Conservation (phyloP, 2,329 filamentous ascomycete genomes). For the Fusarium nelsonii region DNA sequence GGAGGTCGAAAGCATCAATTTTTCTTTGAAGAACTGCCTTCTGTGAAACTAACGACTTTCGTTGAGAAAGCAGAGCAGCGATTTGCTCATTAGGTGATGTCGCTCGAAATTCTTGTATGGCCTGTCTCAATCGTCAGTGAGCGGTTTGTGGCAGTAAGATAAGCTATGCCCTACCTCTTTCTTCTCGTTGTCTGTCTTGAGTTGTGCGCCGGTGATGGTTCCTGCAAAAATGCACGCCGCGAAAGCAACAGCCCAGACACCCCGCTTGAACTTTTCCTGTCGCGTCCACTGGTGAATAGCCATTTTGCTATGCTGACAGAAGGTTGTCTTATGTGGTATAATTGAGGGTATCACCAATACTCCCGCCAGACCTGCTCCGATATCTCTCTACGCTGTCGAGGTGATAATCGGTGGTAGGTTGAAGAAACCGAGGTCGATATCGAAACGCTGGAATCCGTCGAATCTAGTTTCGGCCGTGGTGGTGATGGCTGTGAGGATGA, state of each 20-base stretch:
- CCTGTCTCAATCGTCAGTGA: slow-evolving; percentile 38
- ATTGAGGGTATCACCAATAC: slow-evolving; percentile 43
- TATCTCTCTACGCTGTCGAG: slow-evolving; percentile 38
- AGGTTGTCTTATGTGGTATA: background rate
- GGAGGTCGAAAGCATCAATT: slow-evolving; percentile 55
- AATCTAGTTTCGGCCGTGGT: background rate
- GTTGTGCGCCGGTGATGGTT: slow-evolving; percentile 61
- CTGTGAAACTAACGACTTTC: slow-evolving; percentile 55
- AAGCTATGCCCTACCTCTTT: slow-evolving; percentile 52
- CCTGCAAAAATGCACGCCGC: slow-evolving; percentile 62
- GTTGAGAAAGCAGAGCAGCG: slow-evolving; percentile 58
- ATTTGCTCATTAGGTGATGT: slow-evolving; percentile 60
- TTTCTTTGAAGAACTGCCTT: slow-evolving; percentile 58
- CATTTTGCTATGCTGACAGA: slow-evolving; percentile 18
- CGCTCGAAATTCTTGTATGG: slow-evolving; percentile 55
- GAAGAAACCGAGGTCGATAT: slow-evolving; percentile 7
- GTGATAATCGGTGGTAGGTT: slow-evolving; percentile 25
- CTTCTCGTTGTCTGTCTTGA: slow-evolving; percentile 63
- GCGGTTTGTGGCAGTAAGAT: background rate
- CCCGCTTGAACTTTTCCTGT: slow-evolving; percentile 52
- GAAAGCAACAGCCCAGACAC: slow-evolving; percentile 59
- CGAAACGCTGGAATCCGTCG: slow-evolving; percentile 6
- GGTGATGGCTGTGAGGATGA: background rate
- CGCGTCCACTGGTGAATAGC: slow-evolving; percentile 46
- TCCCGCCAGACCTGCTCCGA: slow-evolving; percentile 47